phyloP scores from a whole-genome alignment of 176 grass and related monocot genomes.

The Coix lacrymajobi region DNA sequence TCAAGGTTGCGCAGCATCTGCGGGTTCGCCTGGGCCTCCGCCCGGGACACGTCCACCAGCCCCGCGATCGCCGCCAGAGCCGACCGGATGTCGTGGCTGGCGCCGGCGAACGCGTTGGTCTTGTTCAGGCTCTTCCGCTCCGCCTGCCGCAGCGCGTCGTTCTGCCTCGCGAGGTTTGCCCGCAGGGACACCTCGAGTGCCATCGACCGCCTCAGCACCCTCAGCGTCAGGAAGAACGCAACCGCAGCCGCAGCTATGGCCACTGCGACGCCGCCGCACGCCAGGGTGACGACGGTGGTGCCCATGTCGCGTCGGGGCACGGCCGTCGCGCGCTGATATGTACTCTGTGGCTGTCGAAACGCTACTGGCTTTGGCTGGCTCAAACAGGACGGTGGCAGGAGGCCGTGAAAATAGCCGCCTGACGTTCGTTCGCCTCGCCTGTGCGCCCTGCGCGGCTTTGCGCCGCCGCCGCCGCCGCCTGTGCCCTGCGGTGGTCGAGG shows the following conservation, averaged over 20 bases:
- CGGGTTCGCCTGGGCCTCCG: constrained; percentile 12
- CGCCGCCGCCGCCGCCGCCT: too few species aligned
- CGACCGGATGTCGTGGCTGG: constrained; percentile 68
- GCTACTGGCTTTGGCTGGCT: too few species aligned
- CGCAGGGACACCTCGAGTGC: constrained; percentile 18
- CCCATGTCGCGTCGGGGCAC: not conserved
- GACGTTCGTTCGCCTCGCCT: too few species aligned
- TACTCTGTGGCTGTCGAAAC: not conserved
- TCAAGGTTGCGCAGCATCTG: constrained; percentile 27
- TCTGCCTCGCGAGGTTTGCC: constrained; percentile 36
- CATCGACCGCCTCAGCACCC: not conserved
- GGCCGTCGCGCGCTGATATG: not conserved
- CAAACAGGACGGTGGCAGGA: too few species aligned
- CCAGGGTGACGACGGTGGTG: not conserved
- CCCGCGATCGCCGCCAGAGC: constrained; percentile 36
- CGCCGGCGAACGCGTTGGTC: constrained; percentile 49
- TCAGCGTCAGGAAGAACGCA: not conserved
- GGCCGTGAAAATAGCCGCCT: too few species aligned
- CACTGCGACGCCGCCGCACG: not conserved
- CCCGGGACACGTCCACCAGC: constrained; percentile 30
- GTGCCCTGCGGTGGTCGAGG: too few species aligned
- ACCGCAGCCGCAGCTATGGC: not conserved
- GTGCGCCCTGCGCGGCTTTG: too few species aligned
- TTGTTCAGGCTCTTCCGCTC: constrained; percentile 84
- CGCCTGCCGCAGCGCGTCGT: constrained; percentile 55